Base-by-base conservation (phyloP, 805 yeast genomes). In the Lipomyces sp. region DNA sequence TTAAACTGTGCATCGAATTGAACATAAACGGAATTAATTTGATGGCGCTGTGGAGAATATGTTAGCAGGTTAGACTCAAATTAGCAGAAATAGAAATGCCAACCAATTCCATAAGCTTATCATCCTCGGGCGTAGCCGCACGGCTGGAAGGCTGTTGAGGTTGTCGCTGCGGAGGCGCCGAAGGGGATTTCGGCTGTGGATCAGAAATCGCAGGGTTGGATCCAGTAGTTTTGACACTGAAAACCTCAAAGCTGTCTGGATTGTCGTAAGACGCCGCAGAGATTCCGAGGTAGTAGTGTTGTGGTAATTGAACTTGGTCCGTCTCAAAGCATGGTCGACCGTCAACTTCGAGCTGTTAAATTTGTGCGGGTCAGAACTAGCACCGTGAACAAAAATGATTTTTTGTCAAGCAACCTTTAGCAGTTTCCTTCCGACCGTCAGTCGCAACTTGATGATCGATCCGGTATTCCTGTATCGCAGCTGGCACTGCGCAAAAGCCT, bases 261-360 rank as follows among this genome's bases (percentile, higher is more conserved):
- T 36, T 28, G 23, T 56, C 60, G 38, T 38, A 51, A 19, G 60
- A 47, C 24, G 57, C 45, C 8, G 73, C 74, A 11, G 70, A 63
- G 19, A 69, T 45, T 19, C 74, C 74, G 29, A 69, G 55, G 49
- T 55, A 61, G 53, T 58, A 61, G 19, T 63, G 63, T 16, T 47
- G 43, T 14, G 72, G 73, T 31, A 71, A 61, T n/a, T 49, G 57
- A 13, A 71, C 57, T 19, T 64, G 59, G 39, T 61, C 60, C 13
- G 67, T 60, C 39, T 59, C 55, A 47, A 71, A 70, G 31, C 74
- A 71, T 39, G 58, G 61, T 45, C 68, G 69, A 40, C 68, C 70
- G 43, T 70, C 70, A 37, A 70, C 66, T 42, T 66, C 69, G 6
- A 71, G 71, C 48, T 49, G 28, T 6, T 26, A 34, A 7, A n/a